These are phyloP conservation scores for Collariella sp. DNA, from an alignment of 495 filamentous ascomycete genomes.

Conservation along the genomic window DNA sequence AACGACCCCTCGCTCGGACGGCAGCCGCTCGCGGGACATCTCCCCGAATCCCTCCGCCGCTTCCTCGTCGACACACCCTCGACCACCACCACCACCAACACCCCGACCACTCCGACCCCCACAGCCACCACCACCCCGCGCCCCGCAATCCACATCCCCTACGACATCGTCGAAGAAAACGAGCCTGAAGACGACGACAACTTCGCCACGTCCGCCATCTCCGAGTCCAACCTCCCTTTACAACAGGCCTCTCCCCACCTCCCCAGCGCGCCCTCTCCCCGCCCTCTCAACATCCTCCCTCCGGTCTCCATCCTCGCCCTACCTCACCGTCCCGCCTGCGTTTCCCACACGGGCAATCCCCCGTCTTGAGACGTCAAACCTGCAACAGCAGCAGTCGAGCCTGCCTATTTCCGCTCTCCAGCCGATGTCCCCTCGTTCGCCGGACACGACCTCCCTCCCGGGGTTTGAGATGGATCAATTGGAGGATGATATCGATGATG, in stretches of 20 bases:
- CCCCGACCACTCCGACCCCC: no score
- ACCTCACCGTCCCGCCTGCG: background rate
- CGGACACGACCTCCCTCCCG: slow-evolving; percentile 22
- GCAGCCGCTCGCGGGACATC: slow-evolving; percentile 37
- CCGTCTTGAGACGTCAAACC: slow-evolving; percentile 5
- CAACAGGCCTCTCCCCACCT: slow-evolving; percentile 43
- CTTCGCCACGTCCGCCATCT: slow-evolving; percentile 42
- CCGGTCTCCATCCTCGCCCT: background rate
- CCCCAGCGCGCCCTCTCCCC: slow-evolving; percentile 28
- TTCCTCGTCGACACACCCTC: slow-evolving; percentile 29
- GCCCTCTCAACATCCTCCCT: no score
- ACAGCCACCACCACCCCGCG: slow-evolving; percentile 8
- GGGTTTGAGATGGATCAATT: slow-evolving; percentile 41
- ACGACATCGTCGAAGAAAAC: slow-evolving; percentile 46
- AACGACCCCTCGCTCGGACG: slow-evolving; percentile 31
- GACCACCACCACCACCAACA: slow-evolving; percentile 18
- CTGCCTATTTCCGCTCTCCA: slow-evolving; percentile 15
- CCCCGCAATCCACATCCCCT: slow-evolving; percentile 35
- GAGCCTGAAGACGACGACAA: slow-evolving; percentile 51
- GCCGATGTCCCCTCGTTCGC: slow-evolving; percentile 11
- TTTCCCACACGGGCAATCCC: slow-evolving; percentile 7
- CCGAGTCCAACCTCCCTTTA: slow-evolving; percentile 31
- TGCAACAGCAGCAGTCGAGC: background rate
- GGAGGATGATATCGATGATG: slow-evolving; percentile 32
- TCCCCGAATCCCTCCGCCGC: slow-evolving; percentile 41